Evolutionary conservation across 2,329 filamentous ascomycete genomes (phyloP).

Genomic region (Gliomastix tumulicola): DNA sequence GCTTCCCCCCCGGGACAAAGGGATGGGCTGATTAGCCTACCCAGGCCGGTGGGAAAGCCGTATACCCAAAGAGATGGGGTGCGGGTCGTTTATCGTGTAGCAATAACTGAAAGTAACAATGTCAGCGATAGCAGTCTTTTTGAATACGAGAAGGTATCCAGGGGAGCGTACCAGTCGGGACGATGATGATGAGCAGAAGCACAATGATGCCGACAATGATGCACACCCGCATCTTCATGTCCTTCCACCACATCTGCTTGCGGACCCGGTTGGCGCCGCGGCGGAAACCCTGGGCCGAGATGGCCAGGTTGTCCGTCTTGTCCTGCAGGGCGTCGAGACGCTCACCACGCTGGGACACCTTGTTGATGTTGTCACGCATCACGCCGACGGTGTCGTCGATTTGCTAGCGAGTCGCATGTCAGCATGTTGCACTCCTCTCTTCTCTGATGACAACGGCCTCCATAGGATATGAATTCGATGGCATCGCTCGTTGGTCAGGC

Average conservation of each 20-base stretch:
- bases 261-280: slow-evolving; percentile 93
- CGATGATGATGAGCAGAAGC: slow-evolving; percentile 87
- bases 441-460: no score
- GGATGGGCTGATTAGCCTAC: no score
- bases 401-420: slow-evolving; percentile 59
- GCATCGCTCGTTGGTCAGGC: no score
- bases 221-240: slow-evolving; percentile 99
- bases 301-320: slow-evolving; percentile 90
- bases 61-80: no score
- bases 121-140: no score
- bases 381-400: slow-evolving; percentile 92
- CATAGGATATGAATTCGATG: no score
- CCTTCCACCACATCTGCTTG: slow-evolving; percentile 99
- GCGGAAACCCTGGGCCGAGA: slow-evolving; percentile 91
- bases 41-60: no score
- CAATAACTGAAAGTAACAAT: slow-evolving; percentile 1
- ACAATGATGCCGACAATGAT: slow-evolving; percentile 86
- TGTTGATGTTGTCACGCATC: slow-evolving; percentile 97
- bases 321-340: slow-evolving; percentile 82
- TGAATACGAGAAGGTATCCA: no score
- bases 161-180: slow-evolving; percentile 89
- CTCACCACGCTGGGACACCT: slow-evolving; percentile 88
- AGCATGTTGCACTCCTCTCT: no score
- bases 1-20: no score
- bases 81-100: slow-evolving; percentile 1